phyloP scores from a whole-genome alignment of 2,329 filamentous ascomycete genomes.

The Clonostachys sp. region DNA sequence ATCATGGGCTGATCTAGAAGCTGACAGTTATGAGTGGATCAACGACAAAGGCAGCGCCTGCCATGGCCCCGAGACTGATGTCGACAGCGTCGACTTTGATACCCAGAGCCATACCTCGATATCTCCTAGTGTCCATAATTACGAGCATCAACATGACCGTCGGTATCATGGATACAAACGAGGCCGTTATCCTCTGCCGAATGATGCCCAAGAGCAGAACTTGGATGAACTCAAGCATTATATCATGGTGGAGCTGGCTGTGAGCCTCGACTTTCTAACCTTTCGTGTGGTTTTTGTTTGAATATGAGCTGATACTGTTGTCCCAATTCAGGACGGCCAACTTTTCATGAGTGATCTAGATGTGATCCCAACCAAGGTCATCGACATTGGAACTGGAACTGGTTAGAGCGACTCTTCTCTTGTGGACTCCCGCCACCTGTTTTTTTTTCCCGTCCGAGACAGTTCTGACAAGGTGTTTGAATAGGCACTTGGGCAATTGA shows the following conservation, averaged over 20 bases:
- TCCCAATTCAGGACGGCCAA: slow-evolving; percentile 21
- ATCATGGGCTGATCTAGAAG: no score
- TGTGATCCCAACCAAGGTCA: slow-evolving; percentile 31
- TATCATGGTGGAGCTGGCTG: slow-evolving; percentile 37
- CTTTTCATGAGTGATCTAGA: slow-evolving; percentile 33
- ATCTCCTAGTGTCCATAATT: slow-evolving; percentile 21
- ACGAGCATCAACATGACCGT: slow-evolving; percentile 24
- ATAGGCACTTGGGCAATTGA: slow-evolving; percentile 49
- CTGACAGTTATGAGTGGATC: no score
- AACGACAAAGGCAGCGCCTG: no score
- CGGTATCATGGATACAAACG: slow-evolving; percentile 37
- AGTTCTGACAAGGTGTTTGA: background rate
- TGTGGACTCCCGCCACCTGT: background rate
- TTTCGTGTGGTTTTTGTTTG: background rate
- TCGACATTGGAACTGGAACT: slow-evolving; percentile 45
- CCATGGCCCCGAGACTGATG: slow-evolving; percentile 3
- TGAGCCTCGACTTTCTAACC: slow-evolving; percentile 5
- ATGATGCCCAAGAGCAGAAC: slow-evolving; percentile 38
- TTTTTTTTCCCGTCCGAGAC: background rate
- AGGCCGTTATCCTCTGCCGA: slow-evolving; percentile 40
- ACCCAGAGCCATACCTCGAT: slow-evolving; percentile 24
- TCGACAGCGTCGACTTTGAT: slow-evolving; percentile 8
- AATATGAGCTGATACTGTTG: background rate
- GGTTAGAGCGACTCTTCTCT: slow-evolving; percentile 18
- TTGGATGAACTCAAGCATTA: slow-evolving; percentile 40